Conservation (phyloP, 352 stramenopile species). For the Globisporangium recalcitrans region DNA sequence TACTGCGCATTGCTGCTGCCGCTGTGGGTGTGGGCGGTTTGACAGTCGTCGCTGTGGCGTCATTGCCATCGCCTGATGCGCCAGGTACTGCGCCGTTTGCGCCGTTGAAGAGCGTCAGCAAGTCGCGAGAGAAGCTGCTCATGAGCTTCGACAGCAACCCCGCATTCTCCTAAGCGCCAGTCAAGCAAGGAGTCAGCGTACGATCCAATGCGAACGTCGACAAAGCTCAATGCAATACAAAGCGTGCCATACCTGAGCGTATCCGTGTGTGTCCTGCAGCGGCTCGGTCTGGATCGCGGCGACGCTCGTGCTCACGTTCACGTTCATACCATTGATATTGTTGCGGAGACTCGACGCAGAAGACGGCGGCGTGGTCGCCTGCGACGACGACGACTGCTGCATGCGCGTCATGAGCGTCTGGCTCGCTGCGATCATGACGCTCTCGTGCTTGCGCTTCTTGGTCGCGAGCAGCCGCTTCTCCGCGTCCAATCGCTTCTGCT, state of each 20-base stretch:
- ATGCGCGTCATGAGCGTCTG: conserved; percentile 31
- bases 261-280: not conserved
- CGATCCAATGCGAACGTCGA: too few species aligned
- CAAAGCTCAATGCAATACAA: not conserved
- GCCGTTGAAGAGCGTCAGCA: conserved; percentile 18
- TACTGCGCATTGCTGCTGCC: conserved; percentile 3
- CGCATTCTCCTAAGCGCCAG: conserved; percentile 28
- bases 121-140: conserved; percentile 21
- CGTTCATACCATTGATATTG: conserved; percentile 11
- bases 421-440: conserved; percentile 38
- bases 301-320: not conserved
- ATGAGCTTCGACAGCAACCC: conserved; percentile 39
- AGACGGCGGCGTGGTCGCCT: conserved; percentile 11
- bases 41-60: not conserved
- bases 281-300: conserved; percentile 37
- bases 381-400: conserved; percentile 20
- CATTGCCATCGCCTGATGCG: not conserved
- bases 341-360: conserved; percentile 11
- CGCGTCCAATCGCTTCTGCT: conserved; percentile 61
- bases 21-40: conserved; percentile 12
- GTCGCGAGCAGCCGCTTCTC: conserved; percentile 60
- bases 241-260: conserved; percentile 8
- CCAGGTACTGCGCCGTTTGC: not conserved
- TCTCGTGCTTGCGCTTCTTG: conserved; percentile 59
- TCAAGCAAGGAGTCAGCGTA: not conserved